These are phyloP conservation scores for Setomelanomma holmii DNA, from an alignment of 2,329 filamentous ascomycete species.

Conservation along the genomic window DNA sequence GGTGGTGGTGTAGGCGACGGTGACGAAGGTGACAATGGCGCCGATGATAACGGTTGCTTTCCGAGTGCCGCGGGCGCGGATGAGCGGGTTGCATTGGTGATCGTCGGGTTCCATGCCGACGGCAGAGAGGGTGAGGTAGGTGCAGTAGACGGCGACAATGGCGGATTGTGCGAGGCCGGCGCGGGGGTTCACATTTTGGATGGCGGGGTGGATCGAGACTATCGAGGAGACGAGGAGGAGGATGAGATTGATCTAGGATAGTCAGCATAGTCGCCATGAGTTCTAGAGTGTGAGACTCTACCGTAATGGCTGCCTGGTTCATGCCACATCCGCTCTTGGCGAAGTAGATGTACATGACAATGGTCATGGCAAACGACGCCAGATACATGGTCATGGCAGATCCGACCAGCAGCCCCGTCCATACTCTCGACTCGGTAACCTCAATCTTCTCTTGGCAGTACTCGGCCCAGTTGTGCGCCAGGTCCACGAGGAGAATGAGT, in stretches of 20 bases:
- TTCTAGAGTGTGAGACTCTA: constrained; percentile 28
- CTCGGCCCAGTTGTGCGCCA: constrained; percentile 97
- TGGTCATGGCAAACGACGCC: constrained; percentile 88
- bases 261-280: constrained; percentile 3
- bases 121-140: constrained; percentile 96
- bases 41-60: constrained; percentile 91
- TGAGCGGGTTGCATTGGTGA: constrained; percentile 89
- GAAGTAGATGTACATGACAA: constrained; percentile 98
- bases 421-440: constrained; percentile 80
- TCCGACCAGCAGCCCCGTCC: constrained; percentile 87
- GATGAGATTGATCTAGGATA: constrained; percentile 74
- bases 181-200: constrained; percentile 91
- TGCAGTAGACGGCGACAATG: constrained; percentile 98
- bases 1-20: constrained; percentile 96
- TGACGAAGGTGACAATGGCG: constrained; percentile 94
- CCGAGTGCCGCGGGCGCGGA: constrained; percentile 83
- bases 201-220: constrained; percentile 85
- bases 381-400: constrained; percentile 95
- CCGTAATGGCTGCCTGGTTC: constrained; percentile 94
- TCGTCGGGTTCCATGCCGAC: constrained; percentile 99
- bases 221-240: constrained; percentile 81
- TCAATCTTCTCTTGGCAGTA: constrained; percentile 95
- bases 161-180: constrained; percentile 96
- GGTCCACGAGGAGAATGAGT: constrained; percentile 88
- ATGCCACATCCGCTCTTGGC: constrained; percentile 81